phyloP scores from a whole-genome alignment of 176 grass and related monocot genomes.

The Cenchrus americanus region DNA sequence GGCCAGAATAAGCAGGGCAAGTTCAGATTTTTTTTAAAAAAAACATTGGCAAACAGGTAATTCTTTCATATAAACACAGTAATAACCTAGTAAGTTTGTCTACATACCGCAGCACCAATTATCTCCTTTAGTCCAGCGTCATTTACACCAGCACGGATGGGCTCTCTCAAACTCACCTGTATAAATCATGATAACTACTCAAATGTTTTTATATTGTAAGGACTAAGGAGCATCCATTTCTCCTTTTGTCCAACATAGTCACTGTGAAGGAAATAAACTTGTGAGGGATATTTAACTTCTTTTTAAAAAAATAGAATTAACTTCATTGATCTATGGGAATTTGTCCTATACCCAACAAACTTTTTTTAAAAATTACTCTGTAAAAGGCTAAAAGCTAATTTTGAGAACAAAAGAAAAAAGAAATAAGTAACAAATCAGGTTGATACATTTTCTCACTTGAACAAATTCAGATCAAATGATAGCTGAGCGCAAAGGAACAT shows the following conservation, averaged over 20 bases:
- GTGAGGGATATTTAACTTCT: not conserved
- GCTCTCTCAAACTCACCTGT: constrained; percentile 93
- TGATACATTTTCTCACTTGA: not conserved
- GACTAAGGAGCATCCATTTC: not conserved
- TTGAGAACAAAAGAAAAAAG: not conserved
- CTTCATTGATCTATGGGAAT: not conserved
- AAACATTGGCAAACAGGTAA: not conserved
- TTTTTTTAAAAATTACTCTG: not conserved
- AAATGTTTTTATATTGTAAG: not conserved
- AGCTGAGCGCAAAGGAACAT: constrained; percentile 1
- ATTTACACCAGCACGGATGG: constrained; percentile 70
- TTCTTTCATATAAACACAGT: constrained; percentile 21
- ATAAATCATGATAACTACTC: constrained; percentile 40
- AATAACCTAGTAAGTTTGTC: constrained; percentile 29
- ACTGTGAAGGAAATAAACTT: constrained; percentile 22
- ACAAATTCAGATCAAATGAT: constrained; percentile 9
- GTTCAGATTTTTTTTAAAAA: not conserved
- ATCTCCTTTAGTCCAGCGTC: constrained; percentile 78
- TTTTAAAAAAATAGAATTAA: not conserved
- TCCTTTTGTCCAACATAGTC: not conserved
- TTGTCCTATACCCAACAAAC: constrained; percentile 2
- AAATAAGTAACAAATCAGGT: constrained; percentile 14
- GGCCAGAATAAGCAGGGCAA: not conserved
- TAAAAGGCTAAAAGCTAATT: not conserved
- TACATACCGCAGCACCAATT: constrained; percentile 81